These are phyloP conservation scores for Naganishia antarctica DNA, from an alignment of 768 basidiomycete species.

Conservation along the genomic window DNA sequence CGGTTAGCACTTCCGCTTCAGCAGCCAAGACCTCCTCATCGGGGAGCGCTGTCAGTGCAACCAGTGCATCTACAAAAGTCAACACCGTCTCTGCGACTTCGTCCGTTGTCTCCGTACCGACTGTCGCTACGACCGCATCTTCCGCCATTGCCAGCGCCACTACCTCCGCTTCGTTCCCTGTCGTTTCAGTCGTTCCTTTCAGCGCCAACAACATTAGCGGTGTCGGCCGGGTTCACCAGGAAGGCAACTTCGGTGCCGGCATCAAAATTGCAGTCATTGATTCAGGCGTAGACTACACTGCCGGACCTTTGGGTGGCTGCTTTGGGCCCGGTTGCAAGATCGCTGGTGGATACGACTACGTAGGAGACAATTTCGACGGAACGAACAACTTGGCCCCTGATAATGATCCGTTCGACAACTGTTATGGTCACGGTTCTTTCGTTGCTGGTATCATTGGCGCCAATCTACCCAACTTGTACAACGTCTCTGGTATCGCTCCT, in stretches of 20 bases:
- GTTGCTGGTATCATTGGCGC: conserved; percentile 58
- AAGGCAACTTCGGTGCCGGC: conserved; percentile 61
- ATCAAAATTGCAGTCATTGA: conserved; percentile 63
- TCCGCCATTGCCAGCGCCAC: conserved; percentile 14
- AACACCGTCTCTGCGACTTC: conserved; percentile 4
- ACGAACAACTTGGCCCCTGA: conserved; percentile 39
- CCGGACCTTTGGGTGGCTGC: conserved; percentile 47
- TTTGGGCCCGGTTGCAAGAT: conserved; percentile 48
- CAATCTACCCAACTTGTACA: conserved; percentile 59
- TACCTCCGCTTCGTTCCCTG: not conserved
- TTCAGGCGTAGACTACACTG: conserved; percentile 45
- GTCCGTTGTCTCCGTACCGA: conserved; percentile 27
- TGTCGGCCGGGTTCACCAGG: conserved; percentile 62
- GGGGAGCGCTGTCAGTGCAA: conserved; percentile 44
- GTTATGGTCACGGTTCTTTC: conserved; percentile 48
- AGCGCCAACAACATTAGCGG: conserved; percentile 54
- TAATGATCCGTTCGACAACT: conserved; percentile 45
- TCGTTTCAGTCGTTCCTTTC: conserved; percentile 12
- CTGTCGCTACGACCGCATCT: conserved; percentile 8
- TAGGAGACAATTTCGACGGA: conserved; percentile 40
- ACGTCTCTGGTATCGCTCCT: conserved; percentile 67
- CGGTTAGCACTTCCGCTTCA: not conserved
- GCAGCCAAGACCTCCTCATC: not conserved
- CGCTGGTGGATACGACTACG: conserved; percentile 49
- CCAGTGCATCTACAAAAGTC: conserved; percentile 16